Base-by-base conservation (phyloP, 2,329 filamentous ascomycete species). In the Ceratocystis cubensis region DNA sequence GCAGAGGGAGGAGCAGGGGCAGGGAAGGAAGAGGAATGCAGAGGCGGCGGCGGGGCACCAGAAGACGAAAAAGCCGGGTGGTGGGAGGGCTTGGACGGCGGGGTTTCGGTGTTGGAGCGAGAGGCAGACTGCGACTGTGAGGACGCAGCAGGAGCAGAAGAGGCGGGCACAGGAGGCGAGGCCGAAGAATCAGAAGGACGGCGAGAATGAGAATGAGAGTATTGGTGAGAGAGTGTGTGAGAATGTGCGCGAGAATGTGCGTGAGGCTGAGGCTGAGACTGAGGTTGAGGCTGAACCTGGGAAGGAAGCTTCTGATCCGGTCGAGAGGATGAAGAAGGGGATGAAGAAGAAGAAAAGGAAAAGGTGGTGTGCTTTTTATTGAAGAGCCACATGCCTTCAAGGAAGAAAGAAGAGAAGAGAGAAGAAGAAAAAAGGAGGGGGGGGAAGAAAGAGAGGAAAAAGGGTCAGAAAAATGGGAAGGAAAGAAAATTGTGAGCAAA, bases 401-500 rank as follows among this genome's bases (percentile, higher is more conserved):
- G 63, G 66, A 65, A 65, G 41, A 67, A 65, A 67, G 53, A 65
- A 69, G 50, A 66, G 61, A 44, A 68, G 63, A 64, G 61, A 53
- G 48, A 46, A 61, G 62, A 63, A 44, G 30, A 30, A 37, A 67
- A 68, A 66, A 66, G 59, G 50, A 30, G 45, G 28, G 46, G 45
- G 73, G 71, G 71, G 30, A 25, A 64, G 53, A 53, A 53, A 22
- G 33, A 46, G 22, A 63, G 65, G 48, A 66, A 56, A 62, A 57
- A 46, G 37, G 59, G 61, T 20, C 28, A 59, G 66, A 41, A 64
- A 56, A 66, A 37, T 53, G 48, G 50, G 50, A 57, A 33, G 59
- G 72, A 71, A 71, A 73, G 71, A 70, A 71, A 70, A 69, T 61
- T 33, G 69, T 70, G 67, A 68, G 68, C 56, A 68, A 67, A 68